Evolutionary conservation across 768 basidiomycete species (phyloP).

Genomic region (Cyclocybe cylindracea): DNA sequence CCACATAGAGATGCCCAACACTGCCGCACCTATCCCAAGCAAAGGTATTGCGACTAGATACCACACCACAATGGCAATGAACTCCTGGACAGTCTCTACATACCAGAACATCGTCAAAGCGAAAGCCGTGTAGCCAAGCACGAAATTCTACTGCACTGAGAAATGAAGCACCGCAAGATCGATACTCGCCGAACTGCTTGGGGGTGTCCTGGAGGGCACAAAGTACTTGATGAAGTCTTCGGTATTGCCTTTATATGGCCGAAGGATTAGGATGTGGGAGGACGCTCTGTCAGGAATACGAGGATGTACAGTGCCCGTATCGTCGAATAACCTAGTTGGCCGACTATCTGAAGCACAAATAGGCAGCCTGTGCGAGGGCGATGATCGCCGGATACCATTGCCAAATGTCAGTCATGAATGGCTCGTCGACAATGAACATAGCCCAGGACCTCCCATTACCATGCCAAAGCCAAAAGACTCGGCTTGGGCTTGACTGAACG

Average conservation of each 20-base stretch:
- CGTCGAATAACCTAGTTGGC: conserved; percentile 24
- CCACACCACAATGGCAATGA: conserved; percentile 37
- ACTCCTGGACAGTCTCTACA: conserved; percentile 24
- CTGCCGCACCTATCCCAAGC: conserved; percentile 48
- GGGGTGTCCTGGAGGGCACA: conserved; percentile 30
- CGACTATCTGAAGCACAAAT: conserved; percentile 39
- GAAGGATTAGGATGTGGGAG: conserved; percentile 35
- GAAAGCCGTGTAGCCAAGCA: conserved; percentile 35
- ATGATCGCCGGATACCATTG: conserved; percentile 47
- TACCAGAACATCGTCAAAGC: conserved; percentile 49
- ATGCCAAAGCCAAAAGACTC: conserved; percentile 48
- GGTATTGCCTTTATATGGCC: conserved; percentile 27
- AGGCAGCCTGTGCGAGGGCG: conserved; percentile 30
- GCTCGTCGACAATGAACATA: conserved; percentile 39
- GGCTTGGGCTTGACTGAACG: conserved; percentile 35
- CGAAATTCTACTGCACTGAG: conserved; percentile 46
- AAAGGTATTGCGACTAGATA: conserved; percentile 33
- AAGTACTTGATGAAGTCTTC: conserved; percentile 26
- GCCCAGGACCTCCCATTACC: conserved; percentile 38
- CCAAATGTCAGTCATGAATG: conserved; percentile 50
- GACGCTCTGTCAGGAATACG: conserved; percentile 36
- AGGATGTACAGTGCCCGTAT: conserved; percentile 34
- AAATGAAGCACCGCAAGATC: conserved; percentile 33
- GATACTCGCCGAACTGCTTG: conserved; percentile 19
- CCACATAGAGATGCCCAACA: conserved; percentile 44